Evolutionary conservation across 2,329 filamentous ascomycete species (phyloP).

Genomic region (Falciphora oryzae): DNA sequence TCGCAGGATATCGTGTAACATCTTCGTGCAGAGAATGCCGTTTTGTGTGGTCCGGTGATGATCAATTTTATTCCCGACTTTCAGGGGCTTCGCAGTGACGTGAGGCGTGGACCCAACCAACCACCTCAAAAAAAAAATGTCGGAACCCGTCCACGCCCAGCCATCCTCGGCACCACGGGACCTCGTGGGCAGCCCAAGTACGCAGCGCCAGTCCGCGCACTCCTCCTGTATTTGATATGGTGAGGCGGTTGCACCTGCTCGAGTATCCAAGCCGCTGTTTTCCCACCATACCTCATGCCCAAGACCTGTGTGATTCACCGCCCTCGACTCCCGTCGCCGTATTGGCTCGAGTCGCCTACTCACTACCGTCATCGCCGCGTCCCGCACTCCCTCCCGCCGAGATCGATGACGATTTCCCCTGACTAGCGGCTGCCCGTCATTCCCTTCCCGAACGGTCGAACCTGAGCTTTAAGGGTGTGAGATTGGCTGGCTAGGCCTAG

Average conservation of each 20-base stretch:
- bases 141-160: background rate
- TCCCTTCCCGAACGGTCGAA: background rate
- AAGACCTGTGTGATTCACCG: background rate
- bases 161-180: slow-evolving; percentile 4
- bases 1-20: too few species aligned
- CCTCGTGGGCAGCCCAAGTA: background rate
- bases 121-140: background rate
- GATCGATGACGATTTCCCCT: background rate
- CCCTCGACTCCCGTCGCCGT: background rate
- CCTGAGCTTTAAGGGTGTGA: background rate
- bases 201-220: background rate
- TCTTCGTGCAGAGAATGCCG: too few species aligned
- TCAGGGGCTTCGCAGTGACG: background rate
- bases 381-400: background rate
- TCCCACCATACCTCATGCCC: too few species aligned
- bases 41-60: too few species aligned
- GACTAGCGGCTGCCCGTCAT: too few species aligned
- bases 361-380: too few species aligned
- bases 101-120: background rate
- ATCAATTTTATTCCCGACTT: background rate
- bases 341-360: background rate
- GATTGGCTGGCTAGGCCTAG: background rate
- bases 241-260: background rate
- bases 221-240: background rate
- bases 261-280: background rate